Evolutionary conservation across 345 rosid genomes (phyloP), one percentile per base, ranked within the genome.

Genomic region (Dovyalis caffra): DNA sequence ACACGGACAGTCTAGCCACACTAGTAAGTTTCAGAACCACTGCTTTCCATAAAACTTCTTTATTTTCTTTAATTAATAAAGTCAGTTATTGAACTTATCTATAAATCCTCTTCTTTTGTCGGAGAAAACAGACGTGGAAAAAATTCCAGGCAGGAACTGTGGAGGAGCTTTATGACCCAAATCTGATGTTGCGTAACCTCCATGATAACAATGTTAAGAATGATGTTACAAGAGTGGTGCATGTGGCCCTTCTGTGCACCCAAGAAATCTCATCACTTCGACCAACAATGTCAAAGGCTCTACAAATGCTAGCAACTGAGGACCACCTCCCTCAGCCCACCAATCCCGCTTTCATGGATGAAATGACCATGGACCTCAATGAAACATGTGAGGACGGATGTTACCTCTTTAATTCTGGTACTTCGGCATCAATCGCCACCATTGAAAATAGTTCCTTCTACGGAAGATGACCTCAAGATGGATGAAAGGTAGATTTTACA

Each of bases 321-420:
- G 95, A 92, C 32, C 73, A 68, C 21, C 87, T 92, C 35, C 96
- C 96, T 37, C 76, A 81, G 61, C 96, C 99, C 8, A 73, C 89
- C 12, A 88, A 85, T 78, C 99, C 99, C 35, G 96, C 99, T 14
- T 95, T 95, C 74, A 85, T 86, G 57, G 99, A 92, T 47, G 97
- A 91, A 82, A 79, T 70, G 77, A 89, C 94, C 33, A 86, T 95
- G 99, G 94, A 93, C 78, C 85, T 95, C 18, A 78, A 83, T 40
- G 90, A 89, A 67, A 57, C 76, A 1, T 67, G 34, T 9, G 90
- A 87, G 74, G 85, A 85, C 34, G 76, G 73, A 32, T 20, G 70
- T 57, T 49, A 47, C 28, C 88, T 88, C 40, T 83, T 85, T 1
- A 85, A 82, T 71, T 73, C 85, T 37, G 90, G 81, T 51, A 75